phyloP scores from a whole-genome alignment of 2,329 filamentous ascomycete species.

The Trichophyton schoenleinii region DNA sequence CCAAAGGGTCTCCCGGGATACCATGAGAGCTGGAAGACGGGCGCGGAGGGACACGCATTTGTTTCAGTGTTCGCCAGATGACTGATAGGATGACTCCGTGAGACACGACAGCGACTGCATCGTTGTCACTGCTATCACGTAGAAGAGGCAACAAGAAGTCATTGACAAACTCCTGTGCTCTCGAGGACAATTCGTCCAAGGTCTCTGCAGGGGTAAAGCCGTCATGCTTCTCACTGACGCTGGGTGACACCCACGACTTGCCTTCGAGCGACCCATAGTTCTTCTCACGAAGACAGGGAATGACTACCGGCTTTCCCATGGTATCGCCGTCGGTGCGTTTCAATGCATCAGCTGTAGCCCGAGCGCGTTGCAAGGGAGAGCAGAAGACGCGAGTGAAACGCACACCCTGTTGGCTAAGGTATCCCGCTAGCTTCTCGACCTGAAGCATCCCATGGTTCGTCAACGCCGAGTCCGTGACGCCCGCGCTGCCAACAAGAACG shows the following conservation, averaged over 20 bases:
- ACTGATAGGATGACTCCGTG: conserved; percentile 70
- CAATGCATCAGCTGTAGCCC: conserved; percentile 31
- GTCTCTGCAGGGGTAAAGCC: conserved; percentile 43
- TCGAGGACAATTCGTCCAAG: conserved; percentile 50
- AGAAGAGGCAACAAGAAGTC: conserved; percentile 49
- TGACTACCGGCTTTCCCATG: conserved; percentile 10
- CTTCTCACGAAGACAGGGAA: conserved; percentile 25
- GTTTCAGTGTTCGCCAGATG: conserved; percentile 52
- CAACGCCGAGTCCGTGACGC: background rate
- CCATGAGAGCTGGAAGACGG: conserved; percentile 33
- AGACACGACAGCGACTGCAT: conserved; percentile 55
- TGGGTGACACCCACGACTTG: conserved; percentile 11
- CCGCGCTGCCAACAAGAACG: conserved; percentile 13
- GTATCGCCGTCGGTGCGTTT: conserved; percentile 2
- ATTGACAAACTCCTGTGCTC: conserved; percentile 56
- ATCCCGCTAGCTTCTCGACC: conserved; percentile 55
- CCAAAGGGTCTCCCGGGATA: conserved; percentile 27
- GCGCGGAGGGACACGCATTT: conserved; percentile 39
- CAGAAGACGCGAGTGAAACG: conserved; percentile 59
- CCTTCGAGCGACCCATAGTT: conserved; percentile 32
- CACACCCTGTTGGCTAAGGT: conserved; percentile 53
- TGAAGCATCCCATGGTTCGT: conserved; percentile 24
- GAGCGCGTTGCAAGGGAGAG: conserved; percentile 64
- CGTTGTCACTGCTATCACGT: conserved; percentile 20
- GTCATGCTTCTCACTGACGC: conserved; percentile 10